phyloP scores from a whole-genome alignment of 371 early-diverging fungal species.

The Mucor racemosus region DNA sequence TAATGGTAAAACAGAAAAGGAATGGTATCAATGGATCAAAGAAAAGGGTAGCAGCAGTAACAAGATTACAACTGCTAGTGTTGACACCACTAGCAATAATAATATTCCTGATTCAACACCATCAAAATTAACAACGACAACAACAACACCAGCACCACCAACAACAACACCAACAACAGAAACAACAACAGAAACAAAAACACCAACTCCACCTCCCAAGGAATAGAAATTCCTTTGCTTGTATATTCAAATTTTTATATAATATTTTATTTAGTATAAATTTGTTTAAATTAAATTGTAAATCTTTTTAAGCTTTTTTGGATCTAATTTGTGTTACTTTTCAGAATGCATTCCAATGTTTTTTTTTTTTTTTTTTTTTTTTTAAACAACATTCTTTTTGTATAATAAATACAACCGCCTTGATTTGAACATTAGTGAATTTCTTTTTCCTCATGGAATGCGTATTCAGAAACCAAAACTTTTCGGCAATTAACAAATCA shows the following conservation, averaged over 20 bases:
- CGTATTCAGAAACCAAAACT: too few species aligned
- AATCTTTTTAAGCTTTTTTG: too few species aligned
- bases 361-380: too few species aligned
- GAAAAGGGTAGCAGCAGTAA: slow-evolving; percentile 3
- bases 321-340: too few species aligned
- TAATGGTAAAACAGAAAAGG: slow-evolving; percentile 72
- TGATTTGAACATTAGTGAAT: too few species aligned
- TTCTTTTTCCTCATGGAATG: too few species aligned
- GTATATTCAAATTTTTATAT: background rate
- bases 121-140: background rate
- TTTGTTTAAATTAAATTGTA: too few species aligned
- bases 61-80: background rate
- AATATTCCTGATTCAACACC: background rate
- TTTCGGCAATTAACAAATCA: too few species aligned
- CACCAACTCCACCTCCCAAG: background rate
- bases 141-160: background rate
- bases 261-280: too few species aligned
- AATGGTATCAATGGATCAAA: slow-evolving; percentile 67
- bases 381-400: too few species aligned
- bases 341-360: too few species aligned
- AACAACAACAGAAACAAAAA: background rate
- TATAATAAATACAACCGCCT: too few species aligned
- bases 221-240: background rate
- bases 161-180: background rate
- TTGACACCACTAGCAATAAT: background rate